These are phyloP conservation scores for Colletotrichum salicis DNA, from an alignment of 2,329 filamentous ascomycete genomes.

Conservation along the genomic window DNA sequence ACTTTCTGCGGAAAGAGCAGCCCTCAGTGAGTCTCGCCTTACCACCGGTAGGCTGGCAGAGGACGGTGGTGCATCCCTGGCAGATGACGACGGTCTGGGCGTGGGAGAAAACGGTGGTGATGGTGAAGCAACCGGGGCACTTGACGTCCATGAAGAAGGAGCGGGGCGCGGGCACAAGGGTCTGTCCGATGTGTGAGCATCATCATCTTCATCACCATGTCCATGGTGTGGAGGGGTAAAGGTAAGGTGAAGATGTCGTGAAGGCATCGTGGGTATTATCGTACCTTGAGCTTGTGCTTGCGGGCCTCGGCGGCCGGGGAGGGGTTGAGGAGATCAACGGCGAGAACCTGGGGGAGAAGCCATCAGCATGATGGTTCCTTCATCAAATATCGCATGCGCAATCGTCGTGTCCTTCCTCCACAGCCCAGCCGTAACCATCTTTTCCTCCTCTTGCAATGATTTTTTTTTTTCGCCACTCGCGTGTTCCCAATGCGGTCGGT, in stretches of 20 bases:
- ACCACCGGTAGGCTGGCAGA: conserved; percentile 99
- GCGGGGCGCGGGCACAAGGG: conserved; percentile 92
- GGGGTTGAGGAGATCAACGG: conserved; percentile 99
- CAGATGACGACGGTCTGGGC: conserved; percentile 99
- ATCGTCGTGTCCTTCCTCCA: conserved; percentile 32
- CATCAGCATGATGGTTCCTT: conserved; percentile 39
- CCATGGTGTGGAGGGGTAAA: neutral
- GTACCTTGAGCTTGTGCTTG: conserved; percentile 99
- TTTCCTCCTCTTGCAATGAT: conserved; percentile 19
- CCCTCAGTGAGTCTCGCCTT: conserved; percentile 99
- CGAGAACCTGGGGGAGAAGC: conserved; percentile 83
- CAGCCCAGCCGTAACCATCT: conserved; percentile 30
- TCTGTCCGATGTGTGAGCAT: conserved; percentile 61
- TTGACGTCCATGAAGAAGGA: conserved; percentile 99
- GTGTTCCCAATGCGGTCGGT: conserved; percentile 35
- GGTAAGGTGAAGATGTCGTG: conserved; percentile 8
- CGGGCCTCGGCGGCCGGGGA: conserved; percentile 96
- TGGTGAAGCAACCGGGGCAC: conserved; percentile 99
- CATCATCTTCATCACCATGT: neutral
- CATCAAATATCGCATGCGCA: conserved; percentile 24
- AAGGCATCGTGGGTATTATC: conserved; percentile 26
- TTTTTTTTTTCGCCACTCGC: conserved; percentile 5
- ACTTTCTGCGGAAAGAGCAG: conserved; percentile 99
- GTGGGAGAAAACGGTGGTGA: conserved; percentile 99
- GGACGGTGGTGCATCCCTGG: conserved; percentile 98